phyloP scores from a whole-genome alignment of 1,139 yeast species.

The Diutina scorzettiae region DNA sequence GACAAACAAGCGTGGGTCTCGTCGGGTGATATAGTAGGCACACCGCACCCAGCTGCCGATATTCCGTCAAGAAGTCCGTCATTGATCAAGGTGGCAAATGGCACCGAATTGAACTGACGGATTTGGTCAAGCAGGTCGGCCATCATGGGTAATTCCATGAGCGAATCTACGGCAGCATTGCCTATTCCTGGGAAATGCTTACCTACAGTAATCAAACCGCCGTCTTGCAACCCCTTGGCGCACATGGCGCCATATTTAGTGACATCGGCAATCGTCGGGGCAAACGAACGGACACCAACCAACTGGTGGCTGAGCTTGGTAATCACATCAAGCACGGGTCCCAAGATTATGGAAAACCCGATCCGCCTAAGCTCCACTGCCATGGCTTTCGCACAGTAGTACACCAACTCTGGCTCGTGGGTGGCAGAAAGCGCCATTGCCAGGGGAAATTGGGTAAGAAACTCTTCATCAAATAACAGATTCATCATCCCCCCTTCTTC shows the following conservation, averaged over 20 bases:
- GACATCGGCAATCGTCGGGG: constrained; percentile 50
- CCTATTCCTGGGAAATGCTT: constrained; percentile 65
- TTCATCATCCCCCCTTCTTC: constrained; percentile 40
- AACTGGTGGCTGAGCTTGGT: constrained; percentile 45
- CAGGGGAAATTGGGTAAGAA: constrained; percentile 49
- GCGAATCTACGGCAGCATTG: constrained; percentile 45
- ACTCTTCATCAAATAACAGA: constrained; percentile 41
- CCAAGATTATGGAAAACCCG: constrained; percentile 47
- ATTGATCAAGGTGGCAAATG: constrained; percentile 40
- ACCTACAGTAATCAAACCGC: constrained; percentile 47
- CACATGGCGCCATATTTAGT: constrained; percentile 42
- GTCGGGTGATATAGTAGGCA: constrained; percentile 50
- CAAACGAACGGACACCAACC: constrained; percentile 54
- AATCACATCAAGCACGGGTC: constrained; percentile 55
- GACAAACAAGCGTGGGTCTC: constrained; percentile 56
- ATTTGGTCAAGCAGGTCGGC: constrained; percentile 46
- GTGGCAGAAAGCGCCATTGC: constrained; percentile 58
- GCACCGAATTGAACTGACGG: constrained; percentile 37
- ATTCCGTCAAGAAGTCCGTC: constrained; percentile 42
- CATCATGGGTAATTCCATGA: constrained; percentile 48
- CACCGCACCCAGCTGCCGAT: constrained; percentile 57
- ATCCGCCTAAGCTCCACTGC: constrained; percentile 41
- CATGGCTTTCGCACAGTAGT: constrained; percentile 42
- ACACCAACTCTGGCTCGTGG: constrained; percentile 37
- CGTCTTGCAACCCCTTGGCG: constrained; percentile 43